phyloP scores from a whole-genome alignment of 2,329 filamentous ascomycete genomes.

The Cladosporium sp. region DNA sequence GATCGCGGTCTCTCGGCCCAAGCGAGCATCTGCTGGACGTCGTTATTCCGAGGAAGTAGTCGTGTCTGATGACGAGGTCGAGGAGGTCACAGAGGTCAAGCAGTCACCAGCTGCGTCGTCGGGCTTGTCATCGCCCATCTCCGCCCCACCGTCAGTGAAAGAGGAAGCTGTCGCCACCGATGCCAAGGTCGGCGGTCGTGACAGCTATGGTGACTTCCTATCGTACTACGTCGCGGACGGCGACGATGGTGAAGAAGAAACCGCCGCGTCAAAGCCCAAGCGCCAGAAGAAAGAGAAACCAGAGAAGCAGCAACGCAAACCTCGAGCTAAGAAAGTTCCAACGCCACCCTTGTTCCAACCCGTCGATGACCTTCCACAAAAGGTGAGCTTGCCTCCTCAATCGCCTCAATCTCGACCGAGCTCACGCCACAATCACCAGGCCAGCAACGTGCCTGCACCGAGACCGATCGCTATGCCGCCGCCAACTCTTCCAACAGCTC shows the following conservation, averaged over 20 bases:
- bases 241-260: slow-evolving; percentile 26
- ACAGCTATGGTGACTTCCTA: slow-evolving; percentile 38
- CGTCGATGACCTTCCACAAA: not conserved
- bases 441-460: not conserved
- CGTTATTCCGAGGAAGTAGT: slow-evolving; percentile 13
- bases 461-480: not conserved
- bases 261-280: slow-evolving; percentile 13
- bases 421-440: not conserved
- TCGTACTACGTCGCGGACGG: slow-evolving; percentile 36
- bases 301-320: slow-evolving; percentile 13
- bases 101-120: slow-evolving; percentile 29
- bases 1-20: slow-evolving; percentile 30
- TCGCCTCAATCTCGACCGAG: not conserved
- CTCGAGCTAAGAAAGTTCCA: not conserved
- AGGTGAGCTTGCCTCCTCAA: not conserved
- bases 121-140: slow-evolving; percentile 30
- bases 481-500: not conserved
- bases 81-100: slow-evolving; percentile 4
- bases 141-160: slow-evolving; percentile 25
- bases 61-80: slow-evolving; percentile 3
- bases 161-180: not conserved
- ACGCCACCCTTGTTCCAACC: not conserved
- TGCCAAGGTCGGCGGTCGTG: slow-evolving; percentile 11
- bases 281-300: slow-evolving; percentile 1
- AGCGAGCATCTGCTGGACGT: slow-evolving; percentile 21